Evolutionary conservation across 805 yeast genomes (phyloP), one percentile per base, ranked within the genome.

Genomic region (Candida insectalens): DNA sequence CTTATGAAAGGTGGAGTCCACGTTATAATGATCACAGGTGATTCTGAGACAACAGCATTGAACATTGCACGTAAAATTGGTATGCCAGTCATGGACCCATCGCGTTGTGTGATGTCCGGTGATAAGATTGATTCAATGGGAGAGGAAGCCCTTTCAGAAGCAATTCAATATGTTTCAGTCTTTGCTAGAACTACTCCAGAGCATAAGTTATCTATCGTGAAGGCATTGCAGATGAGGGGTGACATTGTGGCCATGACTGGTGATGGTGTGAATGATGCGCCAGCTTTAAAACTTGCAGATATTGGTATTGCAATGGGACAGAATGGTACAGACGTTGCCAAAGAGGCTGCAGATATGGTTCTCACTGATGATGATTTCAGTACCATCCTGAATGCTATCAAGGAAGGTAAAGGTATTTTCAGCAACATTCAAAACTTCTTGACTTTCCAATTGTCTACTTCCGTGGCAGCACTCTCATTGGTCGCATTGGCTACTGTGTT

Each of bases 221-320:
- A 82, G 50, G 96, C 96, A 0, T 66, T 88, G 42, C 94, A 88
- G 55, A 71, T 74, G 54, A 72, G 94, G 53, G 96, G 96, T 33
- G 95, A 89, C 55, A 77, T 89, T 41, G 97, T 89, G 34, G 98
- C 96, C 17, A 88, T 89, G 96, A 88, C 97, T n/a, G 98, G 98
- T 46, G 97, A 88, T 60, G 97, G 97, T 60, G 96, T 89, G 10
- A 88, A 88, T 56, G 97, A 88, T 65, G 97, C 97, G 0, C 97
- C 97, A n/a, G 96, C 97, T 4, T 68, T 89, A 47, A 88, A 89
- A 54, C 67, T 88, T 46, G 96, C 97, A 3, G 96, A 88, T 60
- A 88, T 88, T 46, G 97, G 97, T 50, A 84, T 89, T 46, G 79
- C 95, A 10, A 87, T 88, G 92, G 92, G 87, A 39, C 74, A 74